Percentiles rank a stretch among this genome's conserved stretches.
These are phyloP conservation scores for Aspergillus fijiensis DNA, from an alignment of 2,329 filamentous ascomycete genomes.

Conservation along the genomic window DNA sequence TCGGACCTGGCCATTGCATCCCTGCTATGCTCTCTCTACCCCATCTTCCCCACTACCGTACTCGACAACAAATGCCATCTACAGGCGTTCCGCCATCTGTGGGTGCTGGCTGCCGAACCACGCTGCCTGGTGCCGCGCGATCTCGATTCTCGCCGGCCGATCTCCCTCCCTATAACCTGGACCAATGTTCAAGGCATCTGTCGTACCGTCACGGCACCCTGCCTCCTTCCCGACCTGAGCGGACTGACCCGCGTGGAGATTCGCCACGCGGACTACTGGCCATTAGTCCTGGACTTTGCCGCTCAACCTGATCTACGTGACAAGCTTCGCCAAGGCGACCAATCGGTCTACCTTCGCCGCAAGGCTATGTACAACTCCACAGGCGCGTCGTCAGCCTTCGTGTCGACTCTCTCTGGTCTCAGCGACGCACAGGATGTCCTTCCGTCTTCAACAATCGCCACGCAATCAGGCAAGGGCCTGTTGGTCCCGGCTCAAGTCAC, in stretches of 20 bases:
- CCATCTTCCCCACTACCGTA: slow-evolving; percentile 82
- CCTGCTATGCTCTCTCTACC: slow-evolving; percentile 88
- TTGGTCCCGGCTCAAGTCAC: slow-evolving; percentile 25
- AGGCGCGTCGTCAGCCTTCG: slow-evolving; percentile 63
- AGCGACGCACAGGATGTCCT: slow-evolving; percentile 57
- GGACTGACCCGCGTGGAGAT: slow-evolving; percentile 40
- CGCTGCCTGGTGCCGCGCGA: slow-evolving; percentile 87
- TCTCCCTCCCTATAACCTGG: slow-evolving; percentile 70
- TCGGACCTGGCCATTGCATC: slow-evolving; percentile 83
- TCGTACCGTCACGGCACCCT: slow-evolving; percentile 51
- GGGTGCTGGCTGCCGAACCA: slow-evolving; percentile 89
- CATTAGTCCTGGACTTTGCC: slow-evolving; percentile 72
- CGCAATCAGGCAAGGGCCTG: slow-evolving; percentile 27
- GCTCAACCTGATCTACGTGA: slow-evolving; percentile 60
- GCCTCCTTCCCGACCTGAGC: slow-evolving; percentile 52
- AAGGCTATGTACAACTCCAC: slow-evolving; percentile 64
- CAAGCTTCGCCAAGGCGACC: slow-evolving; percentile 63
- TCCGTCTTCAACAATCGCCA: slow-evolving; percentile 27
- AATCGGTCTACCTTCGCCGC: slow-evolving; percentile 72
- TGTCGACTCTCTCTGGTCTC: slow-evolving; percentile 71
- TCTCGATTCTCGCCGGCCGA: slow-evolving; percentile 75
- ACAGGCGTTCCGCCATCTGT: slow-evolving; percentile 95
- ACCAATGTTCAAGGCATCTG: slow-evolving; percentile 50
- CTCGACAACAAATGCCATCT: slow-evolving; percentile 93
- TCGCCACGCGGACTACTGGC: slow-evolving; percentile 68